These are phyloP conservation scores for Pythium vanterpoolii DNA, from an alignment of 352 stramenopile genomes.

Conservation along the genomic window DNA sequence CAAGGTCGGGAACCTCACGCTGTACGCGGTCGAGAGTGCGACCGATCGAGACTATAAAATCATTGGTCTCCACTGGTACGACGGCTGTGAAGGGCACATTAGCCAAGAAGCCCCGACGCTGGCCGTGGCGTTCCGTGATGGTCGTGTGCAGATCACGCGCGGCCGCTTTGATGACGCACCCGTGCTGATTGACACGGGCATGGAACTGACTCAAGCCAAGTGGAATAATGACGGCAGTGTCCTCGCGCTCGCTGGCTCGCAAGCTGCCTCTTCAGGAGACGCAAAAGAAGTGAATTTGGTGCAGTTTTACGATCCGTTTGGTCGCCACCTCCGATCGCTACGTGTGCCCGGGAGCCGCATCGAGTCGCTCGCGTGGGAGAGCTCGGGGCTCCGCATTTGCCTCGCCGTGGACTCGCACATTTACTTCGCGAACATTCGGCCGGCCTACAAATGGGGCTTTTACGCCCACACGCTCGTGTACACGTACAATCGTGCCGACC, in stretches of 20 bases:
- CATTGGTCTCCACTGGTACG: conserved; percentile 82
- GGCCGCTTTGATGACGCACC: conserved; percentile 83
- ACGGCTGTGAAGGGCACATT: conserved; percentile 86
- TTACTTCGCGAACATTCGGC: conserved; percentile 95
- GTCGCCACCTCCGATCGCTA: conserved; percentile 80
- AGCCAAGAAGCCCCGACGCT: conserved; percentile 87
- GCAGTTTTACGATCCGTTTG: conserved; percentile 92
- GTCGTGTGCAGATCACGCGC: conserved; percentile 89
- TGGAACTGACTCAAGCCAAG: conserved; percentile 75
- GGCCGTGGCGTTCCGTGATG: conserved; percentile 89
- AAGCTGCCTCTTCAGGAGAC: conserved; percentile 22
- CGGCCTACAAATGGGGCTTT: conserved; percentile 90
- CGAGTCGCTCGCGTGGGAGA: conserved; percentile 90
- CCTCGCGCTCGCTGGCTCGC: conserved; percentile 80
- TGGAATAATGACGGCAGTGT: conserved; percentile 93
- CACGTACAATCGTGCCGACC: conserved; percentile 87
- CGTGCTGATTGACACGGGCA: conserved; percentile 89
- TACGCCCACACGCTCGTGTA: conserved; percentile 90
- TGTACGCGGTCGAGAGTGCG: conserved; percentile 67
- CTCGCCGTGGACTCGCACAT: conserved; percentile 93
- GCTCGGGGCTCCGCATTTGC: conserved; percentile 87
- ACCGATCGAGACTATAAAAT: conserved; percentile 70
- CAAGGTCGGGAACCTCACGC: conserved; percentile 73
- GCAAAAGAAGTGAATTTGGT: conserved; percentile 79
- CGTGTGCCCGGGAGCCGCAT: conserved; percentile 87